phyloP scores from a whole-genome alignment of 768 basidiomycete species.

The Phlebiopsis flavidoalba region DNA sequence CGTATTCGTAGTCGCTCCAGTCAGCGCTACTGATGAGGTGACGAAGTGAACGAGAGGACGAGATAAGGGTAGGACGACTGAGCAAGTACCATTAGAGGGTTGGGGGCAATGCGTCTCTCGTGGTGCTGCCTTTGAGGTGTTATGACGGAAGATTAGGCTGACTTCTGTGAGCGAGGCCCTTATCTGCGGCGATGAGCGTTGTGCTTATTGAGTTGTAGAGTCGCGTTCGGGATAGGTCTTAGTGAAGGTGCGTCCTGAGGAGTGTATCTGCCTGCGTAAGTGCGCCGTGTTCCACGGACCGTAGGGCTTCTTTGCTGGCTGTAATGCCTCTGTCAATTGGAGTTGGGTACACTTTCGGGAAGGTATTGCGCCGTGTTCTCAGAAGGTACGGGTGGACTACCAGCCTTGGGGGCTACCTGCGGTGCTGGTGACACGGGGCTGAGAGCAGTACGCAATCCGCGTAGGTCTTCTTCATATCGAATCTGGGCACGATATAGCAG shows the following conservation, averaged over 20 bases:
- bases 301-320: slow-evolving; percentile 14
- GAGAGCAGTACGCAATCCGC: slow-evolving; percentile 61
- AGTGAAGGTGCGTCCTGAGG: slow-evolving; percentile 44
- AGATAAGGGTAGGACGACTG: too few species aligned
- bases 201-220: slow-evolving; percentile 61
- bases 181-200: slow-evolving; percentile 31
- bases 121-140: slow-evolving; percentile 62
- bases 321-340: slow-evolving; percentile 12
- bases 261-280: too few species aligned
- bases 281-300: slow-evolving; percentile 15
- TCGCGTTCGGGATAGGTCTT: slow-evolving; percentile 62
- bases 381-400: slow-evolving; percentile 8
- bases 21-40: slow-evolving; percentile 43
- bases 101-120: too few species aligned
- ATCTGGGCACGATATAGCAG: slow-evolving; percentile 80
- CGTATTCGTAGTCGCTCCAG: slow-evolving; percentile 42
- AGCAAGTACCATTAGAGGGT: too few species aligned
- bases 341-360: slow-evolving; percentile 7
- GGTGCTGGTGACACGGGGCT: slow-evolving; percentile 40
- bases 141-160: slow-evolving; percentile 65
- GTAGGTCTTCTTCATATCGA: slow-evolving; percentile 80
- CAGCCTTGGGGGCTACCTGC: slow-evolving; percentile 4
- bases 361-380: slow-evolving; percentile 21
- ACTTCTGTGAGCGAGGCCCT: slow-evolving; percentile 45
- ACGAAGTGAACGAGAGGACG: slow-evolving; percentile 24